Evolutionary conservation across 1,139 yeast genomes (phyloP).

Genomic region (Geotrichum bryndzae): DNA sequence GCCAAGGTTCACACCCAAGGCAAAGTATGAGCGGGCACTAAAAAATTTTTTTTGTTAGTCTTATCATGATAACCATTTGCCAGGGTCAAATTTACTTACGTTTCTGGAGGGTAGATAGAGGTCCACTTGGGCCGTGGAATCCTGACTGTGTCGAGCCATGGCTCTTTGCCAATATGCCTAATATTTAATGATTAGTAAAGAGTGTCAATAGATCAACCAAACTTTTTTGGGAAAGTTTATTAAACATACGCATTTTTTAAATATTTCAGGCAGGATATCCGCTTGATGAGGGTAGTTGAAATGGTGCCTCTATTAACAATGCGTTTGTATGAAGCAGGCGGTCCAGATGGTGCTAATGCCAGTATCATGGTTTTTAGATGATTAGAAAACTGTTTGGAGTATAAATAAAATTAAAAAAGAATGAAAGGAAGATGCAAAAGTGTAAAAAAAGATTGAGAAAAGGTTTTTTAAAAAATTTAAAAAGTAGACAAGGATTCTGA

Average conservation of each 20-base stretch:
- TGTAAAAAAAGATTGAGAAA: neutral
- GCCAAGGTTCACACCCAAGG: conserved; percentile 8
- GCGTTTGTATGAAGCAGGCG: neutral
- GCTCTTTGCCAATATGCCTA: conserved; percentile 14
- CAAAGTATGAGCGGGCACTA: conserved; percentile 10
- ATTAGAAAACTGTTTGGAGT: neutral
- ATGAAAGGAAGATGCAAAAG: neutral
- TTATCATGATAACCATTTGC: neutral
- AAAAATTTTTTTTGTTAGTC: neutral
- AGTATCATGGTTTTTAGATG: conserved; percentile 1
- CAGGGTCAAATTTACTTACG: conserved; percentile 1
- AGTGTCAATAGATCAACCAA: neutral
- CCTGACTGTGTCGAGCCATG: conserved; percentile 11
- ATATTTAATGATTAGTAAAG: neutral
- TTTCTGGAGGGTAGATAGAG: conserved; percentile 2
- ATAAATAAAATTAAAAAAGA: neutral
- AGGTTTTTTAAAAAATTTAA: neutral
- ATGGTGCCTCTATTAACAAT: conserved; percentile 1
- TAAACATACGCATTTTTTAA: conserved; percentile 10
- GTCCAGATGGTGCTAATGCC: conserved; percentile 5
- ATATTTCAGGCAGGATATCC: conserved; percentile 11
- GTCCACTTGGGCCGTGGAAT: conserved; percentile 5
- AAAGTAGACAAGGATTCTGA: neutral
- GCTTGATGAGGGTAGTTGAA: neutral
- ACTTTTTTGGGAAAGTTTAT: neutral